Conservation (phyloP, 2,329 filamentous ascomycete genomes). For the Gyromitra esculenta region DNA sequence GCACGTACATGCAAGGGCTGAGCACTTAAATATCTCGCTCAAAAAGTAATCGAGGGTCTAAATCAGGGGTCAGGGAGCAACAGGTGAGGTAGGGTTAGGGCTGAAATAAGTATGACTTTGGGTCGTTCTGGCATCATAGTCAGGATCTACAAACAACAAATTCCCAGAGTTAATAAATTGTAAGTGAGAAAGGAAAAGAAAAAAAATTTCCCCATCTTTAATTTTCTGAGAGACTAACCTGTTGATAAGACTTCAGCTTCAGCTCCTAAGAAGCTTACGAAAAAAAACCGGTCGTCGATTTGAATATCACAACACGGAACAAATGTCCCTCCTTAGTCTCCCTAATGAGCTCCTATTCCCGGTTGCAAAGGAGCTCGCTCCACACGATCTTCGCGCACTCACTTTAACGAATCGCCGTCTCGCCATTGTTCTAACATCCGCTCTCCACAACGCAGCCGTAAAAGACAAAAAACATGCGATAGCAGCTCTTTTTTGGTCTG, state of each 20-base stretch:
- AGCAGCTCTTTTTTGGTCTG: slow-evolving; percentile 35
- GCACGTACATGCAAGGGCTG: neutral
- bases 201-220: neutral
- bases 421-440: slow-evolving; percentile 14
- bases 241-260: slow-evolving; percentile 9
- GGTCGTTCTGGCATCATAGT: neutral
- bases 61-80: neutral
- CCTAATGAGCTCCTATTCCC: slow-evolving; percentile 42
- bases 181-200: neutral
- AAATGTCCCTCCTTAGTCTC: slow-evolving; percentile 30
- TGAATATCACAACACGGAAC: slow-evolving; percentile 2
- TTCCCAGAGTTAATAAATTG: slow-evolving; percentile 2
- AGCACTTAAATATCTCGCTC: neutral
- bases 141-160: neutral
- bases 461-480: slow-evolving; percentile 26
- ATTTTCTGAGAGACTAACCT: slow-evolving; percentile 10
- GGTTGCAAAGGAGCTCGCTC: slow-evolving; percentile 31
- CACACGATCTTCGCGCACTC: slow-evolving; percentile 27
- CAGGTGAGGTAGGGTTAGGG: slow-evolving; percentile 2
- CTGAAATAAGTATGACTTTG: neutral
- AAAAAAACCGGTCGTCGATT: slow-evolving; percentile 4
- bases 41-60: neutral
- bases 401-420: slow-evolving; percentile 33
- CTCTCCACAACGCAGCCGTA: slow-evolving; percentile 29
- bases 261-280: slow-evolving; percentile 1